Percentiles rank a stretch among this genome's conserved stretches.
phyloP scores from a whole-genome alignment of 2,329 filamentous ascomycete genomes.

The Tolypocladium capitatum region DNA sequence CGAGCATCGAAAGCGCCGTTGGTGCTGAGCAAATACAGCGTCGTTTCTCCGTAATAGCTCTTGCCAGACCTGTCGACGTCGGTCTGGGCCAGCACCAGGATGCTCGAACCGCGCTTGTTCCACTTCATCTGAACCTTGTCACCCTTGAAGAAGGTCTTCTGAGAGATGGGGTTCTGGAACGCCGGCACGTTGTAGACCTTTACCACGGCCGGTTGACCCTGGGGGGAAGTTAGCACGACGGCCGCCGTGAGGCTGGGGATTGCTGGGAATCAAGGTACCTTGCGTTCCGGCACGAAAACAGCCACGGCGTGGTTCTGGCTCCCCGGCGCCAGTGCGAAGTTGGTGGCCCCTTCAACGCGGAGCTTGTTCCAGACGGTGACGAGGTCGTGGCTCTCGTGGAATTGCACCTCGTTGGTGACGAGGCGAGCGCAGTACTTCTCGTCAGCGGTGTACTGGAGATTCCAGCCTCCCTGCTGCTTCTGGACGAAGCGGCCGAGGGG shows the following conservation, averaged over 20 bases:
- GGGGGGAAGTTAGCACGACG: slow-evolving; percentile 2
- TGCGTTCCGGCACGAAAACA: slow-evolving; percentile 89
- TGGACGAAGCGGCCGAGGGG: slow-evolving; percentile 86
- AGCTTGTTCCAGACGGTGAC: slow-evolving; percentile 89
- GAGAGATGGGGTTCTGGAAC: slow-evolving; percentile 70
- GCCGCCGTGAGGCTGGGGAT: slow-evolving; percentile 8
- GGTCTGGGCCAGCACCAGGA: slow-evolving; percentile 92
- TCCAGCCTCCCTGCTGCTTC: slow-evolving; percentile 92
- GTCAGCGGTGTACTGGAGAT: slow-evolving; percentile 89
- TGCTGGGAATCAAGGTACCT: slow-evolving; percentile 41
- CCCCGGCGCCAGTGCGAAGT: slow-evolving; percentile 83
- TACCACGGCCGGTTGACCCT: slow-evolving; percentile 88
- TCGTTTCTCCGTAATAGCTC: slow-evolving; percentile 98
- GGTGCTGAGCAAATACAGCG: slow-evolving; percentile 84
- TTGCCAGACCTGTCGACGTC: slow-evolving; percentile 98
- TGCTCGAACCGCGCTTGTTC: slow-evolving; percentile 81
- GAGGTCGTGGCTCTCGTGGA: slow-evolving; percentile 82
- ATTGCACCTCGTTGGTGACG: slow-evolving; percentile 96
- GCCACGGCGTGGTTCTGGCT: slow-evolving; percentile 76
- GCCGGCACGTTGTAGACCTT: slow-evolving; percentile 90
- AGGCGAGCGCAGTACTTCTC: slow-evolving; percentile 86
- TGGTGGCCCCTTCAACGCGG: slow-evolving; percentile 74
- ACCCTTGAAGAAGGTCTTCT: slow-evolving; percentile 98
- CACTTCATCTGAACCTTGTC: slow-evolving; percentile 98
- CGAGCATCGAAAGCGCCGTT: slow-evolving; percentile 87